These are phyloP conservation scores for Macrophomina phaseolina DNA, from an alignment of 2,329 filamentous ascomycete species.

Conservation along the genomic window DNA sequence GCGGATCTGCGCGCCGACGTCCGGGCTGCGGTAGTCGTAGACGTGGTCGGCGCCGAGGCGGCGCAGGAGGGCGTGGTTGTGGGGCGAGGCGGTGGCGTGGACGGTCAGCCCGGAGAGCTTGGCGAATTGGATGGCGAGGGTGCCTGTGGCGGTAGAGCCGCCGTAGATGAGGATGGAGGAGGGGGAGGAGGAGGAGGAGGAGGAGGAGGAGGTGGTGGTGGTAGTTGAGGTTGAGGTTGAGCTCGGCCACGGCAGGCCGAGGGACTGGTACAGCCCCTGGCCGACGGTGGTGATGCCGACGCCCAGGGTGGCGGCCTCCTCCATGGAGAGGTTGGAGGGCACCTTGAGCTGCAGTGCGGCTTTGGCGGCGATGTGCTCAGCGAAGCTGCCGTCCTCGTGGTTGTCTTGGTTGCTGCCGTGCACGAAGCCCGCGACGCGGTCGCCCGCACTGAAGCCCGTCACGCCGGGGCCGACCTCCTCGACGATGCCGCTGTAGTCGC, in stretches of 20 bases:
- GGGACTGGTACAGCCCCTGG: slow-evolving; percentile 53
- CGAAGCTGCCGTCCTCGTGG: slow-evolving; percentile 57
- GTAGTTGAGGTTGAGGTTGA: slow-evolving; percentile 38
- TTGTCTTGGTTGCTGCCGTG: slow-evolving; percentile 51
- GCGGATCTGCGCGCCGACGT: slow-evolving; percentile 53
- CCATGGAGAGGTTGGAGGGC: slow-evolving; percentile 54
- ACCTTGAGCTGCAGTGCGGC: slow-evolving; percentile 55
- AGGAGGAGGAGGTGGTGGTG: too few relatives aligned
- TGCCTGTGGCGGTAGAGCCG: slow-evolving; percentile 57
- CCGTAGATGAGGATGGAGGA: slow-evolving; percentile 58
- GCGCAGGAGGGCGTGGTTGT: slow-evolving; percentile 56
- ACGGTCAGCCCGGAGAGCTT: slow-evolving; percentile 45
- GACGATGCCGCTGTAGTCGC: slow-evolving; percentile 59
- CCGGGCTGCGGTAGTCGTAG: slow-evolving; percentile 58
- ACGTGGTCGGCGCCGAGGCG: slow-evolving; percentile 54
- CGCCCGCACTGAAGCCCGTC: slow-evolving; percentile 53
- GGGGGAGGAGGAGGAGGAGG: too few relatives aligned
- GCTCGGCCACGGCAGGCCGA: slow-evolving; percentile 54
- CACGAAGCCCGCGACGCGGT: slow-evolving; percentile 56
- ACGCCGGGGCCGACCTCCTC: slow-evolving; percentile 57
- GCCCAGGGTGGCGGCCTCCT: slow-evolving; percentile 59
- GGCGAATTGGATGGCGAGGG: slow-evolving; percentile 57
- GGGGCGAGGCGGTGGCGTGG: slow-evolving; percentile 51
- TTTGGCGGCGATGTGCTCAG: slow-evolving; percentile 59
- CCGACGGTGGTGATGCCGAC: slow-evolving; percentile 59